Base-by-base conservation (phyloP, 2,329 filamentous ascomycete genomes). In the Calonectria leucothoes region DNA sequence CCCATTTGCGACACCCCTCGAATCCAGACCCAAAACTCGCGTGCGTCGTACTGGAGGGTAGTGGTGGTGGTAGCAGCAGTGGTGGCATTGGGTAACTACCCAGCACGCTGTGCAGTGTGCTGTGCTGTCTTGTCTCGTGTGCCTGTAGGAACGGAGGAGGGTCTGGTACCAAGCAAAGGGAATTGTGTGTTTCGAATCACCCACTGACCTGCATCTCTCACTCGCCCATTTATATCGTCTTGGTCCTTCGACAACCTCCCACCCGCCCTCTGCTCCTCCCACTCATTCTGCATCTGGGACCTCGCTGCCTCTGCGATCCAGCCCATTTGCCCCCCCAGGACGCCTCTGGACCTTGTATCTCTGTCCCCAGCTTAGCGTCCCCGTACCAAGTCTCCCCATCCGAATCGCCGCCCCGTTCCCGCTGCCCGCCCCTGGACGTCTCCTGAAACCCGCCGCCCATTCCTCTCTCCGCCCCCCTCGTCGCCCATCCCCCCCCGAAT, bases 391-490 rank as follows among this genome's bases (percentile, higher is more conserved):
- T 66, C 69, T 48, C 69, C 63, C 63, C 51, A 55, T 67, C 39
- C 69, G 64, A 55, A 71, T 61, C 63, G 52, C 25, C 63, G 63
- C 63, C 52, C 70, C 66, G 67, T 74, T 67, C 69, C 76, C 75
- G 72, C 74, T 76, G 76, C 69, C 64, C 75, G 69, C 76, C 78
- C 78, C 78, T 79, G 78, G 78, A 78, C 78, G 64, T 78, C 77
- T 78, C 78, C 78, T 79, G 78, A 80, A 79, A 78, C 78, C 75
- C 73, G 74, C 75, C 73, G 73, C 74, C 77, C 75, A 77, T 77
- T 76, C 71, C 73, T 71, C 78, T 73, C 75, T 59, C 55, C 70
- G 61, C 69, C 76, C 74, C 71, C 59, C 70, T 73, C 74, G 70
- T 76, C 68, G 68, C 73, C 64, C 71, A 67, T 68, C 74, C 74